Evolutionary conservation across 495 filamentous ascomycete species (phyloP).

Genomic region (Elasticomyces elasticus): DNA sequence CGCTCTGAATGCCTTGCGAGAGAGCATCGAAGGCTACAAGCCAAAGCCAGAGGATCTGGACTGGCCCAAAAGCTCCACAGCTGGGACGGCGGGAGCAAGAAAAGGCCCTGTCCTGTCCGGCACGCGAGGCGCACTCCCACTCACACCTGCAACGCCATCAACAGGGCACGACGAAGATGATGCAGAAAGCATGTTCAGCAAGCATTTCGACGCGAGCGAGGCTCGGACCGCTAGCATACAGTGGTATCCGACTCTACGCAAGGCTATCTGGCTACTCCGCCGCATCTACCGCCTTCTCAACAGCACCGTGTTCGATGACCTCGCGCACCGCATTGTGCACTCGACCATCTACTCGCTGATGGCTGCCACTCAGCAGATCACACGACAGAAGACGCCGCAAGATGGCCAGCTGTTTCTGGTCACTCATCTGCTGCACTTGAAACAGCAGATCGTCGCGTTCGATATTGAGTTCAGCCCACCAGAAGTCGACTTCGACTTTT

Average conservation of each 20-base stretch:
- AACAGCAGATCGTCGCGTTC: conserved; percentile 83
- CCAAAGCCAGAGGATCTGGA: conserved; percentile 61
- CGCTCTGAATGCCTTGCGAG: conserved; percentile 53
- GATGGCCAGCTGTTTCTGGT: conserved; percentile 81
- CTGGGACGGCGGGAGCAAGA: conserved; percentile 32
- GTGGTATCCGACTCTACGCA: conserved; percentile 62
- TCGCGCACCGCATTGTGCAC: conserved; percentile 69
- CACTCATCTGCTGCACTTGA: conserved; percentile 81
- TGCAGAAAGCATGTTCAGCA: conserved; percentile 30
- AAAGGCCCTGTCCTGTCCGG: conserved; percentile 30
- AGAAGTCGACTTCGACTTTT: conserved; percentile 63
- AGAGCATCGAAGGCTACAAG: conserved; percentile 61
- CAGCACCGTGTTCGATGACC: conserved; percentile 65
- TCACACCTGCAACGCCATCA: conserved; percentile 30
- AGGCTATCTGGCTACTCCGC: conserved; percentile 72
- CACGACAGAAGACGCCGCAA: conserved; percentile 45
- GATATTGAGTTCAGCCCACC: conserved; percentile 79
- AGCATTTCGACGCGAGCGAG: background rate
- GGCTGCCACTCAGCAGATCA: conserved; percentile 41
- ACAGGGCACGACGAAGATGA: conserved; percentile 36
- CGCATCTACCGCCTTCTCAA: conserved; percentile 77
- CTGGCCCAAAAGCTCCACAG: conserved; percentile 45
- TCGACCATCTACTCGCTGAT: conserved; percentile 60
- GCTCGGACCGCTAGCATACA: conserved; percentile 26
- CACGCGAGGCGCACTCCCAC: conserved; percentile 32